Evolutionary conservation across 75 land plant genomes (phyloP).

Genomic region (Cryptomeria japonica): DNA sequence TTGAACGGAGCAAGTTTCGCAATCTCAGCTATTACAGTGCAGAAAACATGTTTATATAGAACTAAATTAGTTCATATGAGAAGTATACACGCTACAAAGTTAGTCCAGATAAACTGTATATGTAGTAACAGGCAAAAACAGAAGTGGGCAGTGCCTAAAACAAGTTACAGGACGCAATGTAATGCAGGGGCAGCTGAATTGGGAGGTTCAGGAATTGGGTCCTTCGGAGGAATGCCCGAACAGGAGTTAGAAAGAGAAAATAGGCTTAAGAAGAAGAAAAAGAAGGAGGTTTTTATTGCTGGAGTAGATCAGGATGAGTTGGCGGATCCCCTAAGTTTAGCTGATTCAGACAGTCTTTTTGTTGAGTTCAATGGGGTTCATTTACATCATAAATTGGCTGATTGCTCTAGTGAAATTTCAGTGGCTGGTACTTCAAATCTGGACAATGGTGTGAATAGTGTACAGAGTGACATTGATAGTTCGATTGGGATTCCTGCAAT

Average conservation of each 20-base stretch:
- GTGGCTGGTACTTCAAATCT: background rate
- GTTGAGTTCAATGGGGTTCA: conserved; percentile 75
- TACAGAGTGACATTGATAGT: background rate
- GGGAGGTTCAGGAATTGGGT: conserved; percentile 8
- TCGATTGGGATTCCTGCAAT: conserved; percentile 55
- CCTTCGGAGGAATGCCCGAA: background rate
- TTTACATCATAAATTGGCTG: conserved; percentile 71
- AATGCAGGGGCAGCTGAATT: conserved; percentile 15
- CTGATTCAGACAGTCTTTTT: conserved; percentile 90
- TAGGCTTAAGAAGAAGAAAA: conserved; percentile 9
- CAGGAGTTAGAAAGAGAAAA: background rate
- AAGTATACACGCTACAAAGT: background rate
- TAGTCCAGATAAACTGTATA: background rate
- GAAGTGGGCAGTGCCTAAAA: conserved; percentile 3
- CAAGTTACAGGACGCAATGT: background rate
- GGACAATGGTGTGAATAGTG: background rate
- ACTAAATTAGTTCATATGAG: background rate
- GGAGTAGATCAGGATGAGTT: conserved; percentile 85
- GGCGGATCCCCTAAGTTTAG: conserved; percentile 61
- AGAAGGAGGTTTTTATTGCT: conserved; percentile 44
- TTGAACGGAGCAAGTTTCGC: background rate
- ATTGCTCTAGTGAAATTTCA: conserved; percentile 14
- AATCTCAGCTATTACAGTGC: background rate
- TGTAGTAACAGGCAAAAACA: background rate
- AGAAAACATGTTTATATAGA: background rate